A percentile compares a stretch with the other conserved stretches of the same genome.
These are phyloP conservation scores for Lagenidium giganteum DNA, from an alignment of 352 stramenopile genomes.

Conservation along the genomic window DNA sequence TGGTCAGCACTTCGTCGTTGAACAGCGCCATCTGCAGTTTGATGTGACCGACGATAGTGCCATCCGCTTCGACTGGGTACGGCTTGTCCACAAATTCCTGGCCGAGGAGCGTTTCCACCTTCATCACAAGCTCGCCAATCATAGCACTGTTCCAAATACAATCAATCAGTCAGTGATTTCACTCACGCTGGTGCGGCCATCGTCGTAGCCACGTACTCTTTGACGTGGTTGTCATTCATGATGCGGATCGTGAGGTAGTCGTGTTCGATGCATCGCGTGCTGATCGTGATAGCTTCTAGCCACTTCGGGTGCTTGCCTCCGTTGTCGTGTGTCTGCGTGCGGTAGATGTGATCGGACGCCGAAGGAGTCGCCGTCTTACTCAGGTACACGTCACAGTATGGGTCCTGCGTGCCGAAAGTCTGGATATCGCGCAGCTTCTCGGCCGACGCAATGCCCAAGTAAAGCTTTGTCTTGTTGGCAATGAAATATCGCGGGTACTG, in stretches of 20 bases:
- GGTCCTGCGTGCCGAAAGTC: slow-evolving; percentile 72
- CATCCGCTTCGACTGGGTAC: slow-evolving; percentile 62
- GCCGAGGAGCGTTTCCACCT: slow-evolving; percentile 62
- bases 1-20: slow-evolving; percentile 73
- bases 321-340: slow-evolving; percentile 71
- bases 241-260: slow-evolving; percentile 74
- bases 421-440: slow-evolving; percentile 76
- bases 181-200: too few relatives aligned
- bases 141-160: too few relatives aligned
- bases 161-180: too few relatives aligned
- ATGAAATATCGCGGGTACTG: slow-evolving; percentile 78
- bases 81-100: slow-evolving; percentile 69
- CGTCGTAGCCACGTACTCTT: slow-evolving; percentile 39
- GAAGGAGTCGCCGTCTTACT: slow-evolving; percentile 36
- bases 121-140: slow-evolving; percentile 63
- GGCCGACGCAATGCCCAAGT: slow-evolving; percentile 54
- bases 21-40: slow-evolving; percentile 69
- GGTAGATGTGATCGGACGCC: slow-evolving; percentile 56
- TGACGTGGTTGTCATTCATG: slow-evolving; percentile 78
- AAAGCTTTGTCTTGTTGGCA: slow-evolving; percentile 64
- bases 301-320: slow-evolving; percentile 75
- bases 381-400: slow-evolving; percentile 66
- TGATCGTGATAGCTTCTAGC: slow-evolving; percentile 59
- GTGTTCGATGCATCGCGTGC: slow-evolving; percentile 74
- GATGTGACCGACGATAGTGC: slow-evolving; percentile 73